Evolutionary conservation across 2,329 filamentous ascomycete genomes (phyloP).

Genomic region (Calonectria ilicicola): DNA sequence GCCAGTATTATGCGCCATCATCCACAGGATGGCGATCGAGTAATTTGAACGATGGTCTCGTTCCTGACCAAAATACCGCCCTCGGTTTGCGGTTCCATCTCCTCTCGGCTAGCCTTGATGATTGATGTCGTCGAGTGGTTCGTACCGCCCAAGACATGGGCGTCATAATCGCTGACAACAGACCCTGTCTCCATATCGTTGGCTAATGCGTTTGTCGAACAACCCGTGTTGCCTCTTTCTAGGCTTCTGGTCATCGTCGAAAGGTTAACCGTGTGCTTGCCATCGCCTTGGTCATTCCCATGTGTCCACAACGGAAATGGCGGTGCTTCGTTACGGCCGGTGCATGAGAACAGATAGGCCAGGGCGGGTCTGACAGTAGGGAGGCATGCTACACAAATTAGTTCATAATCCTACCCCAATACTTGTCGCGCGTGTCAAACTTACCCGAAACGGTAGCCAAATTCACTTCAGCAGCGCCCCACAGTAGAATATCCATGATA

Average conservation of each 20-base stretch:
- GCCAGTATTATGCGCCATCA: background rate
- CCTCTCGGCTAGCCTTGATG: conserved; percentile 22
- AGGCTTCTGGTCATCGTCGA: conserved; percentile 28
- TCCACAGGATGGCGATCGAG: background rate
- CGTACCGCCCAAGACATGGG: conserved; percentile 33
- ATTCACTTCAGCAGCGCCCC: conserved; percentile 41
- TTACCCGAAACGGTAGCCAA: conserved; percentile 38
- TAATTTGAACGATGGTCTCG: conserved; percentile 26
- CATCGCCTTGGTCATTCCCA: conserved; percentile 29
- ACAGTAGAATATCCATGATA: conserved; percentile 33
- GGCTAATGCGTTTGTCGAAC: conserved; percentile 38
- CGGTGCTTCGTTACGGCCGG: conserved; percentile 7
- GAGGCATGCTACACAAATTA: conserved; percentile 29
- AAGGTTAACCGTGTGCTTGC: conserved; percentile 33
- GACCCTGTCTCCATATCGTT: conserved; percentile 8
- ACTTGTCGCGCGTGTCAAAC: background rate
- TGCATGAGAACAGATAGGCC: conserved; percentile 33
- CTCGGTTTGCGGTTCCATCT: background rate
- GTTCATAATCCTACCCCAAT: background rate
- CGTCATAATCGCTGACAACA: conserved; percentile 33
- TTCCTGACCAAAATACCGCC: conserved; percentile 41
- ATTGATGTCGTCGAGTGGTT: conserved; percentile 27
- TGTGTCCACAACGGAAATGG: conserved; percentile 27
- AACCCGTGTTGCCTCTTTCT: conserved; percentile 30
- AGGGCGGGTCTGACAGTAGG: conserved; percentile 36